phyloP scores from a whole-genome alignment of 352 stramenopile species.

The Pythium vanterpoolii region DNA sequence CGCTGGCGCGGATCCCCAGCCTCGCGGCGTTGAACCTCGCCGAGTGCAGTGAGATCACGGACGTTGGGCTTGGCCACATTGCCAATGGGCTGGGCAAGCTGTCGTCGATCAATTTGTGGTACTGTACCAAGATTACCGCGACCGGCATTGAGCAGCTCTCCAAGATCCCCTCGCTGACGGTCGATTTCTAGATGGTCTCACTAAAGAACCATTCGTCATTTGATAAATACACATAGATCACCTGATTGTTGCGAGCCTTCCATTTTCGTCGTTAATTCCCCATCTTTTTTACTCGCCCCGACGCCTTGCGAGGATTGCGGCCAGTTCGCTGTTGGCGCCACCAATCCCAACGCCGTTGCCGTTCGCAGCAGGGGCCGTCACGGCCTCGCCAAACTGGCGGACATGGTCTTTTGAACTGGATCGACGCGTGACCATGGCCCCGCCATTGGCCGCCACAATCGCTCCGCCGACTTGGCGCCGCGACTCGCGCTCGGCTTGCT shows the following conservation, averaged over 20 bases:
- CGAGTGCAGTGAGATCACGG: conserved; percentile 68
- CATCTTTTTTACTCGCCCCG: conserved; percentile 30
- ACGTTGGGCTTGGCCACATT: conserved; percentile 49
- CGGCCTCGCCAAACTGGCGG: conserved; percentile 78
- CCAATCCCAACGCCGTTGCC: conserved; percentile 27
- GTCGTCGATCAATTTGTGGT: conserved; percentile 72
- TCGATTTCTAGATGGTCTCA: conserved; percentile 36
- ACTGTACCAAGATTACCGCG: conserved; percentile 72
- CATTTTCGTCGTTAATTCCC: not conserved
- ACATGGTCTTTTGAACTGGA: conserved; percentile 49
- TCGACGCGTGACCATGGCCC: conserved; percentile 1
- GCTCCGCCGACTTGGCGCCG: conserved; percentile 30
- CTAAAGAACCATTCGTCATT: not conserved
- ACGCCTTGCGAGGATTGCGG: conserved; percentile 72
- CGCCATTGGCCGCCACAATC: conserved; percentile 3
- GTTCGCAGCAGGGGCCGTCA: conserved; percentile 11
- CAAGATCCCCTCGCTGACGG: conserved; percentile 39
- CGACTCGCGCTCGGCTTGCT: conserved; percentile 71
- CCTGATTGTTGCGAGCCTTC: not conserved
- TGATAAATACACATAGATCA: not conserved
- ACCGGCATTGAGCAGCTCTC: conserved; percentile 46
- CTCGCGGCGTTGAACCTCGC: conserved; percentile 71
- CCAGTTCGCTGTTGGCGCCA: conserved; percentile 74
- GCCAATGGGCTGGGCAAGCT: conserved; percentile 39
- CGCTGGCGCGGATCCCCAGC: conserved; percentile 38